phyloP scores from a whole-genome alignment of 441 rosid species.

The Pelargonium cotyledonis region DNA sequence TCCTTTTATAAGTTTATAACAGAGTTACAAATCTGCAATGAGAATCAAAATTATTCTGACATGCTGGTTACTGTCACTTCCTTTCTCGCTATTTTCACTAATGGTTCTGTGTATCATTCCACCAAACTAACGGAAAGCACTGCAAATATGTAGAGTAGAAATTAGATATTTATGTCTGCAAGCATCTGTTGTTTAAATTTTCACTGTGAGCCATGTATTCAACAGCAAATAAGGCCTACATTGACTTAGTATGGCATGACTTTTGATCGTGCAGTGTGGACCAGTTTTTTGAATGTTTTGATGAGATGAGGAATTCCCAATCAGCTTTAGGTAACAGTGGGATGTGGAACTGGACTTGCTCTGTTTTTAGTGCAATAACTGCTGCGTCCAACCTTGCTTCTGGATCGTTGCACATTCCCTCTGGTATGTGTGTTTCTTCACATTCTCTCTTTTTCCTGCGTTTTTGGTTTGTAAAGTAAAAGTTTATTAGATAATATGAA shows the following conservation, averaged over 20 bases:
- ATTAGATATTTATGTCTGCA: neutral
- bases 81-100: neutral
- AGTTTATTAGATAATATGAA: neutral
- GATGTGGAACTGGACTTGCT: slow-evolving; percentile 96
- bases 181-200: neutral
- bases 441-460: slow-evolving; percentile 5
- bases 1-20: neutral
- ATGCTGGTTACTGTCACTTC: neutral
- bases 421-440: slow-evolving; percentile 42
- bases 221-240: slow-evolving; percentile 9
- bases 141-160: slow-evolving; percentile 4
- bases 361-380: slow-evolving; percentile 94
- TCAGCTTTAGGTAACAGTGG: slow-evolving; percentile 89
- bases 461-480: no score
- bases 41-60: neutral
- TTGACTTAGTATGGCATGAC: slow-evolving; percentile 16
- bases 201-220: neutral
- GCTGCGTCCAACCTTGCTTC: slow-evolving; percentile 99
- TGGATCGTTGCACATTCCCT: slow-evolving; percentile 81
- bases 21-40: neutral
- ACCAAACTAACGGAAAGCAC: neutral
- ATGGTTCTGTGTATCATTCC: neutral
- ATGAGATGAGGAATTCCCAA: slow-evolving; percentile 85
- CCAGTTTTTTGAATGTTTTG: slow-evolving; percentile 96
- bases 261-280: slow-evolving; percentile 61